Evolutionary conservation across 371 early-diverging fungal genomes (phyloP), one percentile per base, ranked within the genome.

Genomic region (Mortierella sp.): DNA sequence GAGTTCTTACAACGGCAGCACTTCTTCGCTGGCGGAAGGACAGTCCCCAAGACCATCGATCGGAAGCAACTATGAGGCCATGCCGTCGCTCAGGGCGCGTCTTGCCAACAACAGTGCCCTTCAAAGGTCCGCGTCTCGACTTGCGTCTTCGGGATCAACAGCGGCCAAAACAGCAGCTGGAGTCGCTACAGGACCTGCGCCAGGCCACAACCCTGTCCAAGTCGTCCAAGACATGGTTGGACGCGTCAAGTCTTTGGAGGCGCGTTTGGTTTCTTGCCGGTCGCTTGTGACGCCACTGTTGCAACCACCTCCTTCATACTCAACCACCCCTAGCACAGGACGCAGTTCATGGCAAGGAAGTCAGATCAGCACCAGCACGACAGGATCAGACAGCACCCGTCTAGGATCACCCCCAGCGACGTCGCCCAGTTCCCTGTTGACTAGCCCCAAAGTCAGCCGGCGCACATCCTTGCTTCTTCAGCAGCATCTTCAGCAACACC

Each of bases 161-260:
- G 18, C 71, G 8, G 3, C 65, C 24, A 21, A 58, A 18, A 44
- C 72, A 14, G 43, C 56, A 27, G 32, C 71, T 12, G 63, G 41
- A 51, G 18, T 18, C 1, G 65, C 35, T 27, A 10, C 49, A 43
- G 60, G 46, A 44, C 38, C 80, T 0, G 56, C 72, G 6, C 78
- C 76, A 11, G 49, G 54, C 3, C 77, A 82, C 63, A 94, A 93
- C 82, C 92, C 93, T 10, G 93, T 94, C 71, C 92, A 91, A 72
- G 92, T 92, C 90, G 93, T 93, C 29, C 93, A 93, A 84, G 93
- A 94, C 44, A 94, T 94, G 92, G 93, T 94, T n/a, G 91, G 93
- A 44, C 89, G 94, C 44, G 94, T 94, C 56, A 92, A 92, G 77
- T 81, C 81, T 46, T 84, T 94, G 83, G 94, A 94, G 82, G 91